Conservation (phyloP, 768 basidiomycete species). For the Boletus tylopilopsis region DNA sequence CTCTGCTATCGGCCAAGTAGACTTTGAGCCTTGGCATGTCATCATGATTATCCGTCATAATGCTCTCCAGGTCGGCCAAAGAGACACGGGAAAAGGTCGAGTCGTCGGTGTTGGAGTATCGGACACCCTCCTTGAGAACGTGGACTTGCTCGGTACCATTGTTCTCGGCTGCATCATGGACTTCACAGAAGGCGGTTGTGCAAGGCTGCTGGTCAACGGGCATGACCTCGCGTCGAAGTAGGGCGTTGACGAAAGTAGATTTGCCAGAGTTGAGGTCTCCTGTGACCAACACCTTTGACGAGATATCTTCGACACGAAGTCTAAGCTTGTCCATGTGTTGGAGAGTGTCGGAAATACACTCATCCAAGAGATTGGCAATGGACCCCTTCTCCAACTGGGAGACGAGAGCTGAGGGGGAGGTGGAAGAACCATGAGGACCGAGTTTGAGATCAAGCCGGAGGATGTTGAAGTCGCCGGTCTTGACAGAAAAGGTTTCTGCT, state of each 20-base stretch:
- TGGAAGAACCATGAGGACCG: conserved; percentile 63
- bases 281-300: conserved; percentile 95
- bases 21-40: conserved; percentile 74
- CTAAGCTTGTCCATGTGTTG: conserved; percentile 83
- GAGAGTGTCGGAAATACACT: conserved; percentile 69
- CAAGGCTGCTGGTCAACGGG: conserved; percentile 98
- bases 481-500: conserved; percentile 39
- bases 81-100: conserved; percentile 70
- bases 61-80: conserved; percentile 70
- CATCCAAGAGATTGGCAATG: conserved; percentile 88
- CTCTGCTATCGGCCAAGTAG: no score
- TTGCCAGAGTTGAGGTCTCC: conserved; percentile 99
- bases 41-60: conserved; percentile 59
- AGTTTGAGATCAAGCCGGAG: conserved; percentile 92
- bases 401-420: conserved; percentile 69
- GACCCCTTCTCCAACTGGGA: conserved; percentile 90
- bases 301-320: conserved; percentile 83
- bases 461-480: conserved; percentile 70
- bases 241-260: conserved; percentile 95
- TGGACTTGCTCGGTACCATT: conserved; percentile 82
- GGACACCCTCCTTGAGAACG: conserved; percentile 61
- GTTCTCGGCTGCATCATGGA: conserved; percentile 85
- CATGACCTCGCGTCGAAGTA: conserved; percentile 88
- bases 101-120: conserved; percentile 68
- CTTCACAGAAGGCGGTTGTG: conserved; percentile 96